A percentile compares a stretch with the other conserved stretches of the same genome.
phyloP scores from a whole-genome alignment of 176 grass and related monocot species.

The Musa schizocarpa region DNA sequence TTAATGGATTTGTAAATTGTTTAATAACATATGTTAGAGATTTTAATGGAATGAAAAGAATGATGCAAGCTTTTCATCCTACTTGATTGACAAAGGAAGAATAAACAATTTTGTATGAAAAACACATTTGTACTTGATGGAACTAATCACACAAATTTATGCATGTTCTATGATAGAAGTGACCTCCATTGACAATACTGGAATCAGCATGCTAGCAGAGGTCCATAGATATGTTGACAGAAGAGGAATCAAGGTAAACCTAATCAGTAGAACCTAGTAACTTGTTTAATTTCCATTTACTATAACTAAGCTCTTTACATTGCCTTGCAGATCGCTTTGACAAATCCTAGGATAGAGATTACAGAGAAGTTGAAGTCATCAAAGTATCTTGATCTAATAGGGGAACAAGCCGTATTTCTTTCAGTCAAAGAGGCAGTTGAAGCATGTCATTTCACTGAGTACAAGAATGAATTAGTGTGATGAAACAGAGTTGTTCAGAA shows the following conservation, averaged over 20 bases:
- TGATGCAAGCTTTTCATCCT: too few species aligned
- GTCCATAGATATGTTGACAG: constrained; percentile 48
- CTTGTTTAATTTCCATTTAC: not conserved
- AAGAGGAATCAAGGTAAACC: constrained; percentile 46
- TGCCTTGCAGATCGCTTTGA: constrained; percentile 50
- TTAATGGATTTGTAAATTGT: too few species aligned
- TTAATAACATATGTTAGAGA: too few species aligned
- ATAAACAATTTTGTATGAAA: too few species aligned
- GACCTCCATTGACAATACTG: constrained; percentile 57
- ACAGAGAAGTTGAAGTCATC: constrained; percentile 54
- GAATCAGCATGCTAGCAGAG: constrained; percentile 52
- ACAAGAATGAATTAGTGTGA: not conserved
- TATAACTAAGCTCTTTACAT: not conserved
- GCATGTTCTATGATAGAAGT: constrained; percentile 26
- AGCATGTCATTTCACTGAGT: constrained; percentile 36
- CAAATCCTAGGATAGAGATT: constrained; percentile 56
- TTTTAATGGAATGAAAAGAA: too few species aligned
- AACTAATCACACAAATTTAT: not conserved
- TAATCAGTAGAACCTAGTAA: not conserved
- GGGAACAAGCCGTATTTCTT: constrained; percentile 65
- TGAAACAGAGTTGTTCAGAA: too few species aligned
- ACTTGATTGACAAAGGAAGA: too few species aligned
- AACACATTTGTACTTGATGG: too few species aligned
- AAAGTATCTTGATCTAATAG: constrained; percentile 44
- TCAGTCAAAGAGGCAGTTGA: constrained; percentile 60